Evolutionary conservation across 192 early-diverging fungal genomes (phyloP).

Genomic region (Umbelopsis sp.): DNA sequence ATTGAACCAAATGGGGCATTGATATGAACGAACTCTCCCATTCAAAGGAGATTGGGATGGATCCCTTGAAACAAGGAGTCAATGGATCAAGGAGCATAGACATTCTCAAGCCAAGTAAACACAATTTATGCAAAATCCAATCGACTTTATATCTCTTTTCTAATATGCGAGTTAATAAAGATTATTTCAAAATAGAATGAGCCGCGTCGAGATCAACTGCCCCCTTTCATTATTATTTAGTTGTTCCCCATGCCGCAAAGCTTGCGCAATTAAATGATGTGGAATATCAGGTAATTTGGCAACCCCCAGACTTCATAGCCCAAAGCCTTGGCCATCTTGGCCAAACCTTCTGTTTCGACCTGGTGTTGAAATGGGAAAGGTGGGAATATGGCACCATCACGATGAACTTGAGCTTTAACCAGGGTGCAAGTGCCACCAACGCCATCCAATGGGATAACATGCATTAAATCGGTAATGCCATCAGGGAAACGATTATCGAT

Average conservation of each 20-base stretch:
- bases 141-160: no score
- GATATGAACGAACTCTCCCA: no score
- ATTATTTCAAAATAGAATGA: no score
- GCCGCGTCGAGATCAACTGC: no score
- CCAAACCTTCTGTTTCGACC: constrained; percentile 75
- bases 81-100: no score
- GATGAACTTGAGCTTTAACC: constrained; percentile 66
- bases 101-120: no score
- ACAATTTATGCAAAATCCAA: no score
- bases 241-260: no score
- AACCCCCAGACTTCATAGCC: constrained; percentile 66
- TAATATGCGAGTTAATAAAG: no score
- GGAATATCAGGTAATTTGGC: constrained; percentile 64
- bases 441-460: constrained; percentile 58
- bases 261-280: constrained; percentile 40
- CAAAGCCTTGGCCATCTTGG: constrained; percentile 66
- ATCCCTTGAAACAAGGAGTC: no score
- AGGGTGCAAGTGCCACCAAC: constrained; percentile 71
- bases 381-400: constrained; percentile 66
- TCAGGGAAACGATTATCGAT: constrained; percentile 39
- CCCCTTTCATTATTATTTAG: not conserved
- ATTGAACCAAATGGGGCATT: no score
- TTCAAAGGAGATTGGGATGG: no score
- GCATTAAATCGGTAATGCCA: constrained; percentile 31
- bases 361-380: constrained; percentile 62